Evolutionary conservation across 164 flowering plant genomes (phyloP).

Genomic region (Brasenia schreberi): DNA sequence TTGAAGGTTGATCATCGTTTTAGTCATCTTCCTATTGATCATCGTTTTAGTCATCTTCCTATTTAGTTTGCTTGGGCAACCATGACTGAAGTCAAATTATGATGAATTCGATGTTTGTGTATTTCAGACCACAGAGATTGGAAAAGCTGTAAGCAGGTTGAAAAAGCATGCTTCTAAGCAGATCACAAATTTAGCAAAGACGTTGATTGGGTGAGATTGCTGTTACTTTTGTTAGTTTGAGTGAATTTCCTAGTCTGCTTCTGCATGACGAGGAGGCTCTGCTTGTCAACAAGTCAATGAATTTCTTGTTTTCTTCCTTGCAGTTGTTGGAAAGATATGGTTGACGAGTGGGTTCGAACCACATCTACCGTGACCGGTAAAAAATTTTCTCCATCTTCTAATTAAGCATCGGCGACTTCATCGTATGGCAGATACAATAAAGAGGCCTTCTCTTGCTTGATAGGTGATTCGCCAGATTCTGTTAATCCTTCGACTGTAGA

Average conservation of each 20-base stretch:
- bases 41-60: background rate
- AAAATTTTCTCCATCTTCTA: background rate
- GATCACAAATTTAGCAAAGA: slow-evolving; percentile 40
- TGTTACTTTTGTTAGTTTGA: background rate
- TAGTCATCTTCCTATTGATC: background rate
- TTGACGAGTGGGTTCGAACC: slow-evolving; percentile 59
- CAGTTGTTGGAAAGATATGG: slow-evolving; percentile 77
- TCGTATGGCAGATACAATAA: background rate
- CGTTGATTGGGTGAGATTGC: slow-evolving; percentile 50
- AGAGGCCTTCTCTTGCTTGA: background rate
- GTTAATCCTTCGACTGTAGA: slow-evolving; percentile 58
- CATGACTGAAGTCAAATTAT: background rate
- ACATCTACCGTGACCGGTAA: slow-evolving; percentile 36
- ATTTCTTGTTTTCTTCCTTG: slow-evolving; percentile 7
- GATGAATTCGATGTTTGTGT: background rate
- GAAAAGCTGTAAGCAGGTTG: slow-evolving; percentile 65
- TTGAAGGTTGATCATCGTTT: slow-evolving; percentile 34
- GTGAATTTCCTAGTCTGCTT: background rate
- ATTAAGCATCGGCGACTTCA: background rate
- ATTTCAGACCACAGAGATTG: slow-evolving; percentile 78
- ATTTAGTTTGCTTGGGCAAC: background rate
- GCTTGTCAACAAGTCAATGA: background rate
- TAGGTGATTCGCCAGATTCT: slow-evolving; percentile 69
- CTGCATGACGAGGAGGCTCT: background rate
- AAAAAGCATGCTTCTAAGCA: slow-evolving; percentile 55